Base-by-base conservation (phyloP, 768 basidiomycete genomes). In the Ephemerocybe angulata region DNA sequence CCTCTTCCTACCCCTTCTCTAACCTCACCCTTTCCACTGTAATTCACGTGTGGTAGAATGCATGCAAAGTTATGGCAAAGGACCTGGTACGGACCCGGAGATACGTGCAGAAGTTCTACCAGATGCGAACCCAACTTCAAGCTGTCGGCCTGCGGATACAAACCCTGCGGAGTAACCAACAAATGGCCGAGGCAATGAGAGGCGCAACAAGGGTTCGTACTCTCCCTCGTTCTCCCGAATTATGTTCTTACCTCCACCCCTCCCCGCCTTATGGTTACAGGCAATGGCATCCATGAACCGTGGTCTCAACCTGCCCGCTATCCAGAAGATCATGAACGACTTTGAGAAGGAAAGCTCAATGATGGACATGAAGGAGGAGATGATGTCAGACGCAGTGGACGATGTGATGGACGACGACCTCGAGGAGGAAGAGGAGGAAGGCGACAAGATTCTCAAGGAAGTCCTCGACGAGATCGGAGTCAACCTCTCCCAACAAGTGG, bases 321-420 rank as follows among this genome's bases (percentile, higher is more conserved):
- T 99, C 56, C 91, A 94, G 68, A 84, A 85, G 51, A 98, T 98
- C 67, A 95, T 99, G 91, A 92, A 86, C 63, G 96, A 99, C 43
- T 99, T 99, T 64, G 97, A 99, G 76, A 88, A 85, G 65, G 97
- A 99, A 73, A 96, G 89, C 62, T 85, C 93, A 4, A 93, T 87
- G 73, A 99, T 99, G 97, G 97, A 99, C 72, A 98, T 99, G 97
- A 99, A 98, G 70, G 97, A 98, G 72, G 96, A 97, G 69, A 98
- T 98, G 91, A 99, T 98, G 97, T 92, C 90, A 21, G 97, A 98
- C 57, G 89, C 93, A 13, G 90, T 98, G 15, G 97, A 98, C 71
- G 96, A 98, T 63, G 95, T 89, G 47, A 96, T 98, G 88, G 92
- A 95, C 59, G 87, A 89, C 29, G 94, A 93, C 72, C 40, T 56